phyloP scores from a whole-genome alignment of 768 basidiomycete genomes.

The Rhodotorula paludigena region DNA sequence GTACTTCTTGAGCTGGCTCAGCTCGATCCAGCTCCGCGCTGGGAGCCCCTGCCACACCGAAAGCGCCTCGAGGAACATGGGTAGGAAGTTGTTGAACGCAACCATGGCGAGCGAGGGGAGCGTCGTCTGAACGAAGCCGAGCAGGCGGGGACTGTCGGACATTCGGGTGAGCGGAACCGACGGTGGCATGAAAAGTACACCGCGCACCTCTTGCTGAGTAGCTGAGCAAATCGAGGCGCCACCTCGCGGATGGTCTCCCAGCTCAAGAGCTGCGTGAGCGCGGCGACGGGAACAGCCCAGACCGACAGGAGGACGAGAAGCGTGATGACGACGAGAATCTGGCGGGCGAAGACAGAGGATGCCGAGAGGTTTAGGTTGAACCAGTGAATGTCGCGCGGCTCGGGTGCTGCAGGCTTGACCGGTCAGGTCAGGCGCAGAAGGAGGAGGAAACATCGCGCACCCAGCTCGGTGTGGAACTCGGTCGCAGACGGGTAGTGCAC shows the following conservation, averaged over 20 bases:
- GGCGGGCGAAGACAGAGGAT: conserved; percentile 59
- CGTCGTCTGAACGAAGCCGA: conserved; percentile 89
- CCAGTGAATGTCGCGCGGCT: conserved; percentile 96
- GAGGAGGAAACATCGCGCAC: neutral
- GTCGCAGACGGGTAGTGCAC: conserved; percentile 56
- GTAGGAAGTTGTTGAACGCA: conserved; percentile 76
- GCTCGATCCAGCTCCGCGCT: conserved; percentile 88
- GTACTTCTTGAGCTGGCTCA: conserved; percentile 79
- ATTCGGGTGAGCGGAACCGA: neutral
- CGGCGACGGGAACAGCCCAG: conserved; percentile 87
- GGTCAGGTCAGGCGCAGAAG: neutral
- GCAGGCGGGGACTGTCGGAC: conserved; percentile 48
- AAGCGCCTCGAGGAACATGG: conserved; percentile 78
- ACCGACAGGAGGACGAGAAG: conserved; percentile 75
- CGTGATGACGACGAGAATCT: conserved; percentile 63
- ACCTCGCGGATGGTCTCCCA: conserved; percentile 89
- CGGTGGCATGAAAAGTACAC: neutral
- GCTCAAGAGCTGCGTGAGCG: conserved; percentile 77
- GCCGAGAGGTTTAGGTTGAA: conserved; percentile 70
- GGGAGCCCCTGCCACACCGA: conserved; percentile 87
- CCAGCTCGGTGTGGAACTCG: conserved; percentile 40
- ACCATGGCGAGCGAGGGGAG: conserved; percentile 87
- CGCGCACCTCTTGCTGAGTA: conserved; percentile 68
- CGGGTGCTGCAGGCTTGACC: conserved; percentile 62
- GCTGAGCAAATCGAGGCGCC: conserved; percentile 76